These are phyloP conservation scores for Rheum nobile DNA, from an alignment of 148 eudicot genomes.

Conservation along the genomic window DNA sequence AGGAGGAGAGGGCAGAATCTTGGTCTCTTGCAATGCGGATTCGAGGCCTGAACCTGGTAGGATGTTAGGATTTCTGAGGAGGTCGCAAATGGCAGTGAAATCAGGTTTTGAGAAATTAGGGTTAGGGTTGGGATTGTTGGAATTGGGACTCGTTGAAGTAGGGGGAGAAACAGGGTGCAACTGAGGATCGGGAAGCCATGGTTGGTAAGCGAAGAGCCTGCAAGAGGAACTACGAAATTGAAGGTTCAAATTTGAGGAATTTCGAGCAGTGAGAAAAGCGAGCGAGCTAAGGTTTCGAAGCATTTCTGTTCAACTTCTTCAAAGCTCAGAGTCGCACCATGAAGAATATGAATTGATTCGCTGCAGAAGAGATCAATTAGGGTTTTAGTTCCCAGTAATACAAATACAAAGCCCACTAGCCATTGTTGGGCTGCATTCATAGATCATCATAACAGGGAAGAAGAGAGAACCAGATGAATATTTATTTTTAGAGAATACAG, in stretches of 20 bases:
- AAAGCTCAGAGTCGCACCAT: not conserved
- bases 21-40: conserved; percentile 23
- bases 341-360: not conserved
- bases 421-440: not conserved
- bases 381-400: too few species aligned
- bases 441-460: too few species aligned
- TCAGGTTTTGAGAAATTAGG: conserved; percentile 20
- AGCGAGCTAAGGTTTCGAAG: conserved; percentile 10
- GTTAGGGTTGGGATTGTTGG: conserved; percentile 14
- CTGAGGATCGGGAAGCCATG: conserved; percentile 10
- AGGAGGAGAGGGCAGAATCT: conserved; percentile 20
- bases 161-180: conserved; percentile 10
- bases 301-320: conserved; percentile 16
- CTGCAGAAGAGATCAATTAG: too few species aligned
- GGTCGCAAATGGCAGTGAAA: conserved; percentile 24
- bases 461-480: too few species aligned
- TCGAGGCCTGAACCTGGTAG: conserved; percentile 28
- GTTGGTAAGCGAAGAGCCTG: conserved; percentile 12
- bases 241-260: conserved; percentile 16
- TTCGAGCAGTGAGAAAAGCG: conserved; percentile 15
- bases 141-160: conserved; percentile 16
- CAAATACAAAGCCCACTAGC: too few species aligned
- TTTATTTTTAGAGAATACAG: not conserved
- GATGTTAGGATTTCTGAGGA: conserved; percentile 27
- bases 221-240: conserved; percentile 1